phyloP scores from a whole-genome alignment of 306 rosid genomes.

The Comarum palustre region DNA sequence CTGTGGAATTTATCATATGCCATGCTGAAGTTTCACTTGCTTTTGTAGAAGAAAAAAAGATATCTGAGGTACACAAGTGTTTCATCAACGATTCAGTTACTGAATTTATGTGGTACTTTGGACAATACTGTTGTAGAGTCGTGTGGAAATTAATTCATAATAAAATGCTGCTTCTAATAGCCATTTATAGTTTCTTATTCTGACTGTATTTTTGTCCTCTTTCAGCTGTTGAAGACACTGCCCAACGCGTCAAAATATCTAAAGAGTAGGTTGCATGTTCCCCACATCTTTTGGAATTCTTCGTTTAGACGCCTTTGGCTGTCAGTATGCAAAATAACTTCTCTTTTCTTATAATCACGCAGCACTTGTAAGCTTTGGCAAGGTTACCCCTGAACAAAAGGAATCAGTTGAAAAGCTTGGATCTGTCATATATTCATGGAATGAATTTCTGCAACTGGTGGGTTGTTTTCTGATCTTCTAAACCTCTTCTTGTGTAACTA shows the following conservation, averaged over 20 bases:
- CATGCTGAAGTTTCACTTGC: conserved; percentile 81
- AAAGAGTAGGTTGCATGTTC: conserved; percentile 49
- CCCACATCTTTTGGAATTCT: conserved; percentile 17
- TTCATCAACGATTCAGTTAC: not conserved
- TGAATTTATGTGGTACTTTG: not conserved
- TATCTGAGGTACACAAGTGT: conserved; percentile 59
- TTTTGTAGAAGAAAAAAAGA: conserved; percentile 81
- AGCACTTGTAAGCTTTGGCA: conserved; percentile 94
- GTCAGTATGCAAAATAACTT: conserved; percentile 16
- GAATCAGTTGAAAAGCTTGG: conserved; percentile 59
- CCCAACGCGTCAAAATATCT: conserved; percentile 58
- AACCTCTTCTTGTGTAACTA: not conserved
- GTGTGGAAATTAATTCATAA: not conserved
- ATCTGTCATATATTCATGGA: conserved; percentile 68
- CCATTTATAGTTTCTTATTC: conserved; percentile 17
- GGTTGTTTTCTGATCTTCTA: conserved; percentile 32
- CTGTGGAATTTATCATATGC: conserved; percentile 74
- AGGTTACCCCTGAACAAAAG: conserved; percentile 69
- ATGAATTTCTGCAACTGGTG: conserved; percentile 70
- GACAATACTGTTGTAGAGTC: not conserved
- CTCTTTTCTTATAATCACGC: conserved; percentile 18
- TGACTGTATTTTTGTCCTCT: conserved; percentile 16
- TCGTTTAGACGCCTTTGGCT: conserved; percentile 6
- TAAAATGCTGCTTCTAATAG: not conserved
- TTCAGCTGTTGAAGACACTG: conserved; percentile 79